These are phyloP conservation scores for Hypoxylon sp. DNA, from an alignment of 2,329 filamentous ascomycete genomes.

Conservation along the genomic window DNA sequence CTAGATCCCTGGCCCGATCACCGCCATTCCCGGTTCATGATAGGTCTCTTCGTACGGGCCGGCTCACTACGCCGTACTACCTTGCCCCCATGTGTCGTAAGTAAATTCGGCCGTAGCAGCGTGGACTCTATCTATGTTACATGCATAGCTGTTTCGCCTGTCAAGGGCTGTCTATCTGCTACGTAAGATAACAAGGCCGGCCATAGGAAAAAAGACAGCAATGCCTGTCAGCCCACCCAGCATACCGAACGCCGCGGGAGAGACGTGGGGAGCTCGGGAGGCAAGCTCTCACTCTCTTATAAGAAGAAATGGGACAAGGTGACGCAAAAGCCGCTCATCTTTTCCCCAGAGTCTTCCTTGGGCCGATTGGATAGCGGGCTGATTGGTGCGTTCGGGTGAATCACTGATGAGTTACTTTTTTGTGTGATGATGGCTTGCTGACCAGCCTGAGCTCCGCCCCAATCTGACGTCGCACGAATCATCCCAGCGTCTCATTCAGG, in stretches of 20 bases:
- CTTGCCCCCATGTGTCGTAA: background rate
- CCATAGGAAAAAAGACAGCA: no score
- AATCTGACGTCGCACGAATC: slow-evolving; percentile 34
- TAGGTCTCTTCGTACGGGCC: background rate
- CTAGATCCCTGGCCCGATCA: slow-evolving; percentile 6
- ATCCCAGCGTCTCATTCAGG: slow-evolving; percentile 33
- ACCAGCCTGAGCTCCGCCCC: slow-evolving; percentile 30
- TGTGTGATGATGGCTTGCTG: slow-evolving; percentile 31
- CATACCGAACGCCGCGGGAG: background rate
- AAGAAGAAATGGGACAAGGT: background rate
- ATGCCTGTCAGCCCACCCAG: background rate
- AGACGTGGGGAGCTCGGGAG: background rate
- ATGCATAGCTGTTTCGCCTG: background rate
- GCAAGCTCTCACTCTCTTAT: background rate
- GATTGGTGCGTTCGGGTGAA: slow-evolving; percentile 18
- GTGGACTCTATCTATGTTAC: no score
- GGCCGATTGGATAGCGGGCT: slow-evolving; percentile 5
- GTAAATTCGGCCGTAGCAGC: background rate
- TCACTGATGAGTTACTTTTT: background rate
- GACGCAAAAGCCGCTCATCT: slow-evolving; percentile 1
- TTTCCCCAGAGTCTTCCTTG: background rate
- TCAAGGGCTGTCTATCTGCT: background rate
- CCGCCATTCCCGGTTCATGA: slow-evolving; percentile 6
- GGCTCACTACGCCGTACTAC: background rate
- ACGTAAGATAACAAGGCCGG: no score